Base-by-base conservation (phyloP, 2,329 filamentous ascomycete genomes). In the Chrysoporthe puriensis region DNA sequence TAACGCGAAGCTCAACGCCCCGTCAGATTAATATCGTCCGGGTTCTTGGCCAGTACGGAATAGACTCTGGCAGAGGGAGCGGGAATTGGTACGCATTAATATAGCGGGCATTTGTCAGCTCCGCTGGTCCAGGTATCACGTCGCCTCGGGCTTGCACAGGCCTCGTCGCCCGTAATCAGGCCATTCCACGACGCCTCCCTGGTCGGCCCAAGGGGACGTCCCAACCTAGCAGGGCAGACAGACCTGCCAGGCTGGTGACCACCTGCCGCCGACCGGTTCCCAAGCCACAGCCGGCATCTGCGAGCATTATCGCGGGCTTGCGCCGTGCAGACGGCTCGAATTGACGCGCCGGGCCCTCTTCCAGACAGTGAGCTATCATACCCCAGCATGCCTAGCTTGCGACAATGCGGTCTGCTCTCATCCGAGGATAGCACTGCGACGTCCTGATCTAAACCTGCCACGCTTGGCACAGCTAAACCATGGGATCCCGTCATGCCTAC, bases 391-490 rank as follows among this genome's bases (percentile, higher is more conserved):
- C 50, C 50, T 21, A 13, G 21, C 50, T 50, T 57, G 56, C 63
- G 63, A 66, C 62, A 42, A 50, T 62, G 66, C 63, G 66, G 63
- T 48, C 26, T 48, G 32, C 54, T 26, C 13, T 60, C 66, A 44
- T 67, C 61, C 66, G 54, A 67, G 52, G 26, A n/a, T 64, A 54
- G 48, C 62, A 52, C 56, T 66, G 62, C 63, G 48, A 66, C 63
- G 52, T 54, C 34, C 36, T 42, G 4, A 44, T 56, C n/a, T 58
- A 14, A 52, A 48, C 54, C 63, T 65, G 63, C 57, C 40, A 65
- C 50, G 62, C 60, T 61, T 60, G 61, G 61, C 56, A 67, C 36
- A 44, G 43, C 42, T 57, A 44, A 44, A 21, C 18, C 48, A 48
- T 63, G 42, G 46, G 42, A 52, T 48, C 32, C 48, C 9, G 8